Evolutionary conservation across 176 grass and related monocot species (phyloP).

Genomic region (Hordeum vulgare): MorexV3_pseudomolecules_assembly NC_058522.1:135758989-135759488

Average conservation of each 20-base stretch:
- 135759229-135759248: not conserved
- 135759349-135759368: not conserved
- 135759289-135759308: not conserved
- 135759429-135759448: not conserved
- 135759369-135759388: not conserved
- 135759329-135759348: not conserved
- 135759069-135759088: no score
- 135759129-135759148: not conserved
- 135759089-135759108: no score
- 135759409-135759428: not conserved
- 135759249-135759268: not conserved
- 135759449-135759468: not conserved
- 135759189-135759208: not conserved
- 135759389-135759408: not conserved
- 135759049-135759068: no score
- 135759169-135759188: not conserved
- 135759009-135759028: no score
- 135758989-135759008: no score
- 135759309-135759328: conserved; percentile 30
- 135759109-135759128: not conserved
- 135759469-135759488: not conserved
- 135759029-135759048: no score
- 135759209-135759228: not conserved
- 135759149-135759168: not conserved
- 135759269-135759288: not conserved